These are phyloP conservation scores for Trichoderma endophyticum DNA, from an alignment of 2,329 filamentous ascomycete species.

Conservation along the genomic window DNA sequence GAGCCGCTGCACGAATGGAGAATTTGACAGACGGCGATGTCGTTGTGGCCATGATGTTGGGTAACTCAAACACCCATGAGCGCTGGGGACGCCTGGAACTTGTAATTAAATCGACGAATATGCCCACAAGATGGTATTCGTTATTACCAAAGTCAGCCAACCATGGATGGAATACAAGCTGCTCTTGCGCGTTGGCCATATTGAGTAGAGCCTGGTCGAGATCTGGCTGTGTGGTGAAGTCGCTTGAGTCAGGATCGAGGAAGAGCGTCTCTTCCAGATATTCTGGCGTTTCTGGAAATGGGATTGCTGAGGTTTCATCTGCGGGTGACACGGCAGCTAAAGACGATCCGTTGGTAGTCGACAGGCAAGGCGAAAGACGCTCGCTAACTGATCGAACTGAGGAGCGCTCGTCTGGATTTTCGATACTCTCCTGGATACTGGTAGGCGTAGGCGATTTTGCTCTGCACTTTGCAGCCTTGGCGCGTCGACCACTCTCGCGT, in stretches of 20 bases:
- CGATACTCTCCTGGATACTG: background rate
- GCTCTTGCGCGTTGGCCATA: background rate
- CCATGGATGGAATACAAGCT: background rate
- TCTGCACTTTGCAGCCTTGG: background rate
- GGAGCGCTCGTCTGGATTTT: background rate
- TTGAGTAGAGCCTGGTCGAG: background rate
- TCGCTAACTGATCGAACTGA: background rate
- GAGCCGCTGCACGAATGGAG: background rate
- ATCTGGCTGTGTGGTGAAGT: background rate
- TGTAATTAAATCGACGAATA: background rate
- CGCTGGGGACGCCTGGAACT: background rate
- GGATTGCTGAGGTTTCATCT: background rate
- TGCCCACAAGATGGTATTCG: background rate
- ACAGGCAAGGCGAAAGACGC: background rate
- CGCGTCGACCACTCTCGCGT: background rate
- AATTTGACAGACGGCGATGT: background rate
- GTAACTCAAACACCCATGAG: background rate
- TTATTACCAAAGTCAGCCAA: background rate
- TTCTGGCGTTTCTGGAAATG: background rate
- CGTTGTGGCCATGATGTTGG: background rate
- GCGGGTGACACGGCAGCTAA: background rate
- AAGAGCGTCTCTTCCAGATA: background rate
- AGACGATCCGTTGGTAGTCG: background rate
- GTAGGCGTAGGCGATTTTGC: background rate
- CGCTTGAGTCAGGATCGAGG: background rate